A percentile compares a stretch with the other conserved stretches of the same genome.
Evolutionary conservation across 768 basidiomycete species (phyloP).

Genomic region (Royoungia palumana): DNA sequence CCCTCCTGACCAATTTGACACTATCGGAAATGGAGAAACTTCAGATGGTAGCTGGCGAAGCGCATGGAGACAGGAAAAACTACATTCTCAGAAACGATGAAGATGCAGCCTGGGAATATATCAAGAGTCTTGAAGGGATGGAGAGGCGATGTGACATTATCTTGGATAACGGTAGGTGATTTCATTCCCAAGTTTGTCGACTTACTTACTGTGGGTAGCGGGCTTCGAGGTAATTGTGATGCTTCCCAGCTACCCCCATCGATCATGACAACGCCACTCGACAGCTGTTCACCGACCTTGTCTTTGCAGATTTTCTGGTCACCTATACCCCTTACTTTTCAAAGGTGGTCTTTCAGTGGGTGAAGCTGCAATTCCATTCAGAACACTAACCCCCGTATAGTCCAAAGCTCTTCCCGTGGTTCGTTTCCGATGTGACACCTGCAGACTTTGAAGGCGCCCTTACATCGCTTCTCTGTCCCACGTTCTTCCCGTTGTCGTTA

Average conservation of each 20-base stretch:
- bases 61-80: conserved; percentile 68
- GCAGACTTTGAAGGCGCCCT: conserved; percentile 71
- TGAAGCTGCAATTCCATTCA: conserved; percentile 7
- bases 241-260: not conserved
- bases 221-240: conserved; percentile 72
- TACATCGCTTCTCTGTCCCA: conserved; percentile 46
- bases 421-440: conserved; percentile 93
- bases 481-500: conserved; percentile 52
- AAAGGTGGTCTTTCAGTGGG: conserved; percentile 87
- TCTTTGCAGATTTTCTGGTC: conserved; percentile 90
- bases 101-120: conserved; percentile 65
- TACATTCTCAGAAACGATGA: conserved; percentile 88
- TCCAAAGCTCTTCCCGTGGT: conserved; percentile 95
- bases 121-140: conserved; percentile 50
- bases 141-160: conserved; percentile 71
- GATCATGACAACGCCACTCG: not conserved
- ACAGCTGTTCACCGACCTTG: conserved; percentile 88
- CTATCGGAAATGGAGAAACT: conserved; percentile 78
- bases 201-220: conserved; percentile 42
- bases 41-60: conserved; percentile 79
- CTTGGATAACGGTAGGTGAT: conserved; percentile 75
- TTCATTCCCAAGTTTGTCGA: not conserved
- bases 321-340: conserved; percentile 82
- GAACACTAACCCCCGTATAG: conserved; percentile 38
- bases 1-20: conserved; percentile 82